Evolutionary conservation across 2,329 filamentous ascomycete genomes (phyloP), one percentile per base, ranked within the genome.

Genomic region (Colletotrichum australisinense): DNA sequence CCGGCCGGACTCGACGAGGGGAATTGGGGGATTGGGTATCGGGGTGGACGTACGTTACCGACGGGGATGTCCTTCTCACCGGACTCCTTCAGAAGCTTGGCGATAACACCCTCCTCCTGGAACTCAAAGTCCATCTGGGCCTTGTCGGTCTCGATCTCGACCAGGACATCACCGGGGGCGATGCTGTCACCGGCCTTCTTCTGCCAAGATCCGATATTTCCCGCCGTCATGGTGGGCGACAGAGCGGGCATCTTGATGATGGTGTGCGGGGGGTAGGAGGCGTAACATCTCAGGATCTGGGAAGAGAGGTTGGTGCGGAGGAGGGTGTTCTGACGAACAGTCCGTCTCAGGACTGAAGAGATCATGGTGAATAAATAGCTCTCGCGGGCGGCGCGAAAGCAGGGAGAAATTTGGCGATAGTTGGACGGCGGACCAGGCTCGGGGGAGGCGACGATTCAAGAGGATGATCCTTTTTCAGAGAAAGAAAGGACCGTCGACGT

Each of bases 81-180:
- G 74, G 93, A 93, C 58, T 98, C 94, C 87, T 95, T 97, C 81
- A 99, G 88, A 76, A 98, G 90, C 90, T 98, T 98, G 80, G 97
- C 96, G 78, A 99, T 89, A 74, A 97, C 90, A 88, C 96, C 97
- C 83, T 98, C 97, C 81, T 99, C 97, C 86, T 99, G 97, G 86
- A 97, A 98, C 86, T 99, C 97, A 84, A 99, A 98, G 88, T 99
- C 97, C 97, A 99, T 99, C 88, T 98, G 97, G 76, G 97, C 97
- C 90, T 99, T 99, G 87, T 99, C 97, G 79, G 97, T 99, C 90
- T 99, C 97, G 80, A 98, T 98, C 89, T 98, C 95, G 78, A 98
- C 95, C 78, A 99, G 88, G 59, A 99, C 97, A 83, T 99, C 97
- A 83, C 97, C 97, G 65, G 97, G 95, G 72, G 91, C 88, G 83